Evolutionary conservation across 768 basidiomycete genomes (phyloP).

Genomic region (Peribolospora baueri): DNA sequence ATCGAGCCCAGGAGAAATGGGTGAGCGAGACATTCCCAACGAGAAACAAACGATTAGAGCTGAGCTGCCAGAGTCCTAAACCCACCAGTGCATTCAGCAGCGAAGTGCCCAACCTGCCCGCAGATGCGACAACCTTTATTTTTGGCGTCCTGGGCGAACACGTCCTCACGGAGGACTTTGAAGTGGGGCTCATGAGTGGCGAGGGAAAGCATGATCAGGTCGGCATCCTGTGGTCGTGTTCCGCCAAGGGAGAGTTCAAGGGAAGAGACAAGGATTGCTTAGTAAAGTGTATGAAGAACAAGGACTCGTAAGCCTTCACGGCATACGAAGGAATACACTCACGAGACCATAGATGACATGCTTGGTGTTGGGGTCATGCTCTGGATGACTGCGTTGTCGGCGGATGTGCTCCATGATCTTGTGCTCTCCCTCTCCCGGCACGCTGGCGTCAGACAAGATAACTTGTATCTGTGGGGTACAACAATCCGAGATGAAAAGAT

Average conservation of each 20-base stretch:
- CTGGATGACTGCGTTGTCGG: conserved; percentile 57
- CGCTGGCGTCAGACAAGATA: conserved; percentile 85
- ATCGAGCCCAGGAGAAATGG: too few relatives aligned
- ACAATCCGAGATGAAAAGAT: not conserved
- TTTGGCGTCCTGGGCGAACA: conserved; percentile 45
- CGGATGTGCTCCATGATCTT: conserved; percentile 99
- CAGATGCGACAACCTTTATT: conserved; percentile 66
- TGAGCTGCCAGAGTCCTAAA: not conserved
- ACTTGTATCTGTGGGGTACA: conserved; percentile 46
- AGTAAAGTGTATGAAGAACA: not conserved
- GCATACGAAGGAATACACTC: conserved; percentile 14
- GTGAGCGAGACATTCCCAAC: not conserved
- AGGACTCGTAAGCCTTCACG: not conserved
- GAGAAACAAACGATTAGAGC: too few relatives aligned
- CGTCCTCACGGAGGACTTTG: conserved; percentile 89
- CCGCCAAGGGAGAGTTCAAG: not conserved
- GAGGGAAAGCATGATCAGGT: conserved; percentile 92
- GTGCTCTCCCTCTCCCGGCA: conserved; percentile 97
- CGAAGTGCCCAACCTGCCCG: conserved; percentile 83
- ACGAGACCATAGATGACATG: conserved; percentile 97
- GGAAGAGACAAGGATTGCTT: not conserved
- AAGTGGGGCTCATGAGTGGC: conserved; percentile 99
- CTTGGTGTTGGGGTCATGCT: conserved; percentile 79
- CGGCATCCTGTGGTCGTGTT: conserved; percentile 49
- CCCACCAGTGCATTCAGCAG: conserved; percentile 67